Evolutionary conservation across 2,329 filamentous ascomycete genomes (phyloP), one percentile per base, ranked within the genome.

Genomic region (Graphilbum sp.): DNA sequence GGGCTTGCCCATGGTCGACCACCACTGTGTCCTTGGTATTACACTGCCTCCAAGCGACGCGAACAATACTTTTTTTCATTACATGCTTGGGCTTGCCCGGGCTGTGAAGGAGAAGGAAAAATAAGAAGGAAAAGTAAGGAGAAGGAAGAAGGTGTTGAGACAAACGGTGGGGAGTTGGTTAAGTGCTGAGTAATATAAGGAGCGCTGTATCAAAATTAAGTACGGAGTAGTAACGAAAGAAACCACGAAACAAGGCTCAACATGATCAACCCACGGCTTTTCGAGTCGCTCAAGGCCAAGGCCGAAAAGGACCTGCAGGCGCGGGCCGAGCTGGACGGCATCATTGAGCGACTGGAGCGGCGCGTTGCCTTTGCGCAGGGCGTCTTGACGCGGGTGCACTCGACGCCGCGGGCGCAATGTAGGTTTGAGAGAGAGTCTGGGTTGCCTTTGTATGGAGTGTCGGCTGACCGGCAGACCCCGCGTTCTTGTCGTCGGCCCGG

Each of bases 301-400:
- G 84, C 95, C 50, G 90, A 96, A 49, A 79, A 92, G 57, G 90
- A 96, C 55, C 69, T 74, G 9, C 66, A 71, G 39, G 76, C 93
- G 39, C 76, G 83, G 51, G 88, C 96, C 63, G 75, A 83, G 51
- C 71, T 98, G 41, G 74, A 78, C 46, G 76, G 85, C 41, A 81
- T 93, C 49, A 70, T 90, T 33, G 79, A 90, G 54, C 72, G 69
- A 32, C 72, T 96, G 29, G 84, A 93, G 52, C 80, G 86, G 52
- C 77, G 85, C 71, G 81, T 83, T 46, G 75, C 83, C 49, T 76
- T 75, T 44, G 79, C 80, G 18, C 83, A 88, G 51, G 85, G 87
- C 33, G 71, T 87, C 38, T 72, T 96, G 36, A 90, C 88, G 29
- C 71, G 84, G 53, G 84, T 90, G 36, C 90, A 98, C 60, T 90